Evolutionary conservation across 2,329 filamentous ascomycete genomes (phyloP).

Genomic region (Blastomyces parvus): DNA sequence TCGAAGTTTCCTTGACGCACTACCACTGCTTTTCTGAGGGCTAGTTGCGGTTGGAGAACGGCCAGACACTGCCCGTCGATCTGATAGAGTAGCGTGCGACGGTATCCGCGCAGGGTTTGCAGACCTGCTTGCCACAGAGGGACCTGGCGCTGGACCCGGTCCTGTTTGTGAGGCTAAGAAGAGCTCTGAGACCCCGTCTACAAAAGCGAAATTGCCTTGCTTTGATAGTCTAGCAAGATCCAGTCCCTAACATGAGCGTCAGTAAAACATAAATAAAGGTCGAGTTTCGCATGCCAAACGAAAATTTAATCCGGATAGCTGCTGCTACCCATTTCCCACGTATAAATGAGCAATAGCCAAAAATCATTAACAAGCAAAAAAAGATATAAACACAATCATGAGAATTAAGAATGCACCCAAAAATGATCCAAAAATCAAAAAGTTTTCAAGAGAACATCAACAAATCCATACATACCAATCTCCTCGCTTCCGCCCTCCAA

Average conservation of each 20-base stretch:
- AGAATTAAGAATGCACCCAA: not conserved
- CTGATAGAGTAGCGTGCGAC: not conserved
- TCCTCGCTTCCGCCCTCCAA: conserved; percentile 63
- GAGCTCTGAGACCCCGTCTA: conserved; percentile 62
- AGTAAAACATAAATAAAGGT: not conserved
- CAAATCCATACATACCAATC: conserved; percentile 45
- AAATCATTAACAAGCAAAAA: not conserved
- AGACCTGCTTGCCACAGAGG: conserved; percentile 11
- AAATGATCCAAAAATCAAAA: conserved; percentile 4
- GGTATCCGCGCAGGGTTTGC: not conserved
- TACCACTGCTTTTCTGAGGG: conserved; percentile 14
- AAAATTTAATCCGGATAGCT: not conserved
- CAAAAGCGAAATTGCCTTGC: conserved; percentile 56
- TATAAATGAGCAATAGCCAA: not conserved
- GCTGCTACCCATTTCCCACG: not conserved
- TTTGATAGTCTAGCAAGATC: conserved; percentile 55
- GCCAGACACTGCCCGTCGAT: not conserved
- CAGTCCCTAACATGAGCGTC: conserved; percentile 48
- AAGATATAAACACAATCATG: not conserved
- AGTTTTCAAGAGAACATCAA: not conserved
- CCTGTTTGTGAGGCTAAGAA: conserved; percentile 28
- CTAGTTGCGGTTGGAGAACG: conserved; percentile 6
- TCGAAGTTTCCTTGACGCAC: conserved; percentile 18
- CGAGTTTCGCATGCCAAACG: not conserved
- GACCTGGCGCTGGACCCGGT: conserved; percentile 16